These are phyloP conservation scores for Graphium sp. DNA, from an alignment of 2,329 filamentous ascomycete species.

Conservation along the genomic window DNA sequence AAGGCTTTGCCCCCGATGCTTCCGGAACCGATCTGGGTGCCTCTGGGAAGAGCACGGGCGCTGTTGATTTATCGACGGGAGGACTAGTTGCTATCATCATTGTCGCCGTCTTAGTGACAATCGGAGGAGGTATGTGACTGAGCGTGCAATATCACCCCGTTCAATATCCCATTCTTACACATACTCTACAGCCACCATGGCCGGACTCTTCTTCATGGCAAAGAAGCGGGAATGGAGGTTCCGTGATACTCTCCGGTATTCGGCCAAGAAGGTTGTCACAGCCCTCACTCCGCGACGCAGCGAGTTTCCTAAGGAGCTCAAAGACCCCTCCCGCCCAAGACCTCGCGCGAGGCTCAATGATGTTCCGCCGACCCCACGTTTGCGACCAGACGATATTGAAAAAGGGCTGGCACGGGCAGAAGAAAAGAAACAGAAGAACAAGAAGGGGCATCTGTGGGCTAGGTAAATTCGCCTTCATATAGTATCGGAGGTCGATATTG, in stretches of 20 bases:
- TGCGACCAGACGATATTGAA: conserved; percentile 38
- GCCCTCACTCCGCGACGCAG: conserved; percentile 44
- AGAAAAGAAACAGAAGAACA: conserved; percentile 18
- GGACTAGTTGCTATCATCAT: conserved; percentile 60
- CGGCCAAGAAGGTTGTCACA: conserved; percentile 42
- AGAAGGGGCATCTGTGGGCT: too few species aligned
- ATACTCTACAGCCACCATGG: conserved; percentile 36
- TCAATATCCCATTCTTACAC: not conserved
- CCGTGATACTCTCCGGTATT: conserved; percentile 52
- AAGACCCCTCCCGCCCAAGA: conserved; percentile 14
- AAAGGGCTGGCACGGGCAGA: conserved; percentile 31
- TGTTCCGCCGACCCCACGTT: conserved; percentile 39
- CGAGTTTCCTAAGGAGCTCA: conserved; percentile 43
- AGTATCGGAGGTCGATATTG: too few species aligned
- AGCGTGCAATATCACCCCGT: not conserved
- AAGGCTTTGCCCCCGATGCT: conserved; percentile 1
- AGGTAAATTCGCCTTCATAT: too few species aligned
- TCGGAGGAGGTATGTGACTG: conserved; percentile 50
- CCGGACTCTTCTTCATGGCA: conserved; percentile 58
- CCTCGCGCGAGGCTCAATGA: conserved; percentile 33
- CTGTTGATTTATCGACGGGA: conserved; percentile 47
- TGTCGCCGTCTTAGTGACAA: conserved; percentile 47
- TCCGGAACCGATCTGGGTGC: conserved; percentile 46
- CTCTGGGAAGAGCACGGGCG: conserved; percentile 41
- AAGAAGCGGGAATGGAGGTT: conserved; percentile 79